Percentiles rank a stretch among this genome's conserved stretches.
phyloP scores from a whole-genome alignment of 169 alveolate genomes.

The Blepharisma undulans region DNA sequence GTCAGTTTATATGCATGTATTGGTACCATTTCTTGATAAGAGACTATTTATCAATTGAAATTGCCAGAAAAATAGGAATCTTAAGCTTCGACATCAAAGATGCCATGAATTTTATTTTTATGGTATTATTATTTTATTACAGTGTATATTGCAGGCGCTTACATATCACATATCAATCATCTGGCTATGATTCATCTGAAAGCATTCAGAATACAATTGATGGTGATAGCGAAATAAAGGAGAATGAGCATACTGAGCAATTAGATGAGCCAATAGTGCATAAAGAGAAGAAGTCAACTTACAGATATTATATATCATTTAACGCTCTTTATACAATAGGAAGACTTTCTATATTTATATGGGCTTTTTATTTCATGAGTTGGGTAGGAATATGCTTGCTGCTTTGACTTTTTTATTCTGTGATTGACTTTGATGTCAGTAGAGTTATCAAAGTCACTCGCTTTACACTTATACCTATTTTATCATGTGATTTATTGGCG shows the following conservation, averaged over 20 bases:
- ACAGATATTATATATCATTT: background rate
- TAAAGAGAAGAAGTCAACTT: background rate
- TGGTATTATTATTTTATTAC: background rate
- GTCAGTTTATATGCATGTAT: background rate
- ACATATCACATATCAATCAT: background rate
- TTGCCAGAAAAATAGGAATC: background rate
- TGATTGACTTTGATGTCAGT: background rate
- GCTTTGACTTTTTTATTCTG: constrained; percentile 10
- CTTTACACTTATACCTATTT: background rate
- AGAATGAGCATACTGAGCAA: background rate
- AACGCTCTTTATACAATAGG: background rate
- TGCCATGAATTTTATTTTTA: background rate
- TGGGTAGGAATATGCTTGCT: background rate
- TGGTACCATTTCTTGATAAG: background rate
- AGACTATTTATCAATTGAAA: background rate
- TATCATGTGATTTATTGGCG: background rate
- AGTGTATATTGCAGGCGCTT: background rate
- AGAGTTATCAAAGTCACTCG: background rate
- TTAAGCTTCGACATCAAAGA: background rate
- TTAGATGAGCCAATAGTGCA: background rate
- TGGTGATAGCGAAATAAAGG: background rate
- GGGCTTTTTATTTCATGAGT: constrained; percentile 3
- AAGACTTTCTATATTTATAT: background rate
- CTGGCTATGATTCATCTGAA: background rate
- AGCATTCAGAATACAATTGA: background rate